These are phyloP conservation scores for Penicillium sp. DNA, from an alignment of 2,329 filamentous ascomycete genomes.

Conservation along the genomic window DNA sequence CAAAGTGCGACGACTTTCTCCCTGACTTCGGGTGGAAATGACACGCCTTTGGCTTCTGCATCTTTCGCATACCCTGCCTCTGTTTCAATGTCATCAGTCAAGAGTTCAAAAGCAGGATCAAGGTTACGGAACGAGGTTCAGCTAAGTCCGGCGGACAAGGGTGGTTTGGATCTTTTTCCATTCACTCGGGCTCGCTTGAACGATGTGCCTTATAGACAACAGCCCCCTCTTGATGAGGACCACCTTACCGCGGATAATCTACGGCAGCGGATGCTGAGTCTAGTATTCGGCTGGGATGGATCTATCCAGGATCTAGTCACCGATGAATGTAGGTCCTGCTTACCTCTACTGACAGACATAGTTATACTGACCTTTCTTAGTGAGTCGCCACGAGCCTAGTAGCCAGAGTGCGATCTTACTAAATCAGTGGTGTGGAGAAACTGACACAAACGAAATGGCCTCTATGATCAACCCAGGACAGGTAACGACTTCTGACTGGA, in stretches of 20 bases:
- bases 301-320: slow-evolving; percentile 78
- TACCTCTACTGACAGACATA: not conserved
- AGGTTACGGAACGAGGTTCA: slow-evolving; percentile 78
- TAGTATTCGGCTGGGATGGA: slow-evolving; percentile 93
- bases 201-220: slow-evolving; percentile 78
- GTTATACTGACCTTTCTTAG: slow-evolving; percentile 31
- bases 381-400: slow-evolving; percentile 70
- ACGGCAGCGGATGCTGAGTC: slow-evolving; percentile 84
- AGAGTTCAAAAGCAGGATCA: slow-evolving; percentile 56
- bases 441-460: slow-evolving; percentile 77
- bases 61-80: slow-evolving; percentile 47
- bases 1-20: slow-evolving; percentile 51
- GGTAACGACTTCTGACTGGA: slow-evolving; percentile 96
- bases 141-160: slow-evolving; percentile 72
- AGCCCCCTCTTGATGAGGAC: slow-evolving; percentile 58
- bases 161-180: slow-evolving; percentile 78
- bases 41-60: slow-evolving; percentile 41
- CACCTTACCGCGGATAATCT: slow-evolving; percentile 74
- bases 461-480: slow-evolving; percentile 73
- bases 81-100: slow-evolving; percentile 51
- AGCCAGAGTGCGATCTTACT: slow-evolving; percentile 80
- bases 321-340: slow-evolving; percentile 66
- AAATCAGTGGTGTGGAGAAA: slow-evolving; percentile 88
- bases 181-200: slow-evolving; percentile 77
- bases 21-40: slow-evolving; percentile 36